Evolutionary conservation across 202 grass and related monocot genomes (phyloP).

Genomic region (Panicum virgatum): DNA sequence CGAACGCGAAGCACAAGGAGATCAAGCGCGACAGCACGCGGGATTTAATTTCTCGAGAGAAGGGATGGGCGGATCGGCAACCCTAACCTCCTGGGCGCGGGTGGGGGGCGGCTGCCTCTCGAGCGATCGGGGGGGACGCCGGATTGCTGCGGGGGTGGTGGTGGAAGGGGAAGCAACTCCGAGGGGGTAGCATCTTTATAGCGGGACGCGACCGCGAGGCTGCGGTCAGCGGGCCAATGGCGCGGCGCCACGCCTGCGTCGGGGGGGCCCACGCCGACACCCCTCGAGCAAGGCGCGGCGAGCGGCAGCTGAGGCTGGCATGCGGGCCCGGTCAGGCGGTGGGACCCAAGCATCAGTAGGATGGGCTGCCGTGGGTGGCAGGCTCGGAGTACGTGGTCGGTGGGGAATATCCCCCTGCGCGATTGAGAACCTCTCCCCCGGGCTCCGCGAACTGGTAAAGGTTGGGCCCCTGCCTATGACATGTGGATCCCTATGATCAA

Average conservation of each 20-base stretch:
- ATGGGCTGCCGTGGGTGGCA: rapidly evolving
- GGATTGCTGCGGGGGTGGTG: background rate
- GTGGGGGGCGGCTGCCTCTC: background rate
- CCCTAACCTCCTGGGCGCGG: conserved; percentile 34
- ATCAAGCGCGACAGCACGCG: background rate
- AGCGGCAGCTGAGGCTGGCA: rapidly evolving
- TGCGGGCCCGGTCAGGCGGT: rapidly evolving
- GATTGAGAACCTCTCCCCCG: background rate
- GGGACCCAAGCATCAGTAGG: background rate
- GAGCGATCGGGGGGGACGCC: background rate
- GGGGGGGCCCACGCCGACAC: background rate
- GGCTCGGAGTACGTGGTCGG: background rate
- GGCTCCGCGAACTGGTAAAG: background rate
- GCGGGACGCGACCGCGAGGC: background rate
- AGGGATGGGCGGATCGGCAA: background rate
- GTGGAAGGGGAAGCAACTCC: background rate
- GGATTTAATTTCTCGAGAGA: background rate
- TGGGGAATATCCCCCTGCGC: conserved; percentile 11
- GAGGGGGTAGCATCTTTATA: background rate
- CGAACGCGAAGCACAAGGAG: background rate
- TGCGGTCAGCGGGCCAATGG: background rate
- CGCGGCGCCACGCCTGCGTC: background rate
- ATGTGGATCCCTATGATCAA: too few relatives aligned
- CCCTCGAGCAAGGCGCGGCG: too few relatives aligned
- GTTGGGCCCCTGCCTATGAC: background rate